Base-by-base conservation (phyloP, 768 basidiomycete species). In the Lentinula aciculospora region DNA sequence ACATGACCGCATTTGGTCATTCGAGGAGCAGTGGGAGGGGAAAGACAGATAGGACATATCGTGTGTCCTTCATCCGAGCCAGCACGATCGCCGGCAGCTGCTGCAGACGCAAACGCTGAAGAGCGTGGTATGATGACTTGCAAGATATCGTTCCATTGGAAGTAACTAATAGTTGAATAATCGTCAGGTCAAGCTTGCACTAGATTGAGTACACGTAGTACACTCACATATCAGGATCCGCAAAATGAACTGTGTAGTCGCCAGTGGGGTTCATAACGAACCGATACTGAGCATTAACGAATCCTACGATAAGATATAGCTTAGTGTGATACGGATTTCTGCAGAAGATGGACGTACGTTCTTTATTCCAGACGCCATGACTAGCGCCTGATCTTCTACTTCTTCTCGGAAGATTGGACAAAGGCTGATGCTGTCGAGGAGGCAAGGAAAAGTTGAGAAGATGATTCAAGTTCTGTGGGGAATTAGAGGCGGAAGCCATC, bases 1-100 rank as follows among this genome's bases (percentile, higher is more conserved):
- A 96, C 94, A 81, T 99, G 97, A 48, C 95, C 96, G 64, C 95
- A 98, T 76, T 93, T 96, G 23, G 95, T 98, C 87, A 94, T 94
- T 50, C 95, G 80, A 15, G 94, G 90, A 28, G 92, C 92, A 40
- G 85, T 83, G 4, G 94, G 96, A 40, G 91, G 83, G 40, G 92
- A 92, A 40, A 99, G 79, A 72, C 97, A 99, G 61, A 99, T 98
- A 3, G 97, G 97, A 72, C 97, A 99, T 23, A 80, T 84, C 25
- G 81, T 86, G 54, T 82, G 78, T 25, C 84, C 86, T 65, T 85
- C 87, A 19, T 78, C 81, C 62, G 74, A 74, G 17, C 68, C 67
- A 59, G 63, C 59, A 62, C 71, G 68, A 53, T 76, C 77, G 44
- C 74, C 74, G 53, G 70, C 71, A 48, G 76, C 73, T 46, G 83